Evolutionary conservation across 805 yeast species (phyloP).

Genomic region (Starmerella floricola): DNA sequence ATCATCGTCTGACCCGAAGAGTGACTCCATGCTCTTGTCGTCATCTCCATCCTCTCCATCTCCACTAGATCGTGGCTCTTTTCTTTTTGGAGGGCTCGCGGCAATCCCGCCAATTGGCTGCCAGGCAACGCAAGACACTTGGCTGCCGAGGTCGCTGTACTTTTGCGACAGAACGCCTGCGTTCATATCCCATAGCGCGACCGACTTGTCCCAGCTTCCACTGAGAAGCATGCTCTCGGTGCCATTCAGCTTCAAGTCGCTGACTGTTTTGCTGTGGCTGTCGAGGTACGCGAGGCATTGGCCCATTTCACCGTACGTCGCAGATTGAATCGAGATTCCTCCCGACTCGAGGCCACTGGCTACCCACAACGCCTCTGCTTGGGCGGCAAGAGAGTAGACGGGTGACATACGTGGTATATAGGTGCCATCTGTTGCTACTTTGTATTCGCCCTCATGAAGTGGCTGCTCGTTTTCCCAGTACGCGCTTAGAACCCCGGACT

Average conservation of each 20-base stretch:
- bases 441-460: conserved; percentile 35
- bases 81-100: conserved; percentile 11
- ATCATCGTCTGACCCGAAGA: conserved; percentile 49
- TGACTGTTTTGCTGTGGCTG: conserved; percentile 62
- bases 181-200: conserved; percentile 76
- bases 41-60: conserved; percentile 19
- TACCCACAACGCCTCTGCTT: conserved; percentile 72
- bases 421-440: conserved; percentile 29
- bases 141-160: conserved; percentile 56
- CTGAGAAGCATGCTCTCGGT: conserved; percentile 55
- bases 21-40: conserved; percentile 35
- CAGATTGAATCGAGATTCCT: conserved; percentile 74
- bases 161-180: conserved; percentile 45
- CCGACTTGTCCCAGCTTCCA: conserved; percentile 82
- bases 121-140: conserved; percentile 61
- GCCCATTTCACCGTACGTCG: conserved; percentile 68
- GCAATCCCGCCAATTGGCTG: conserved; percentile 25
- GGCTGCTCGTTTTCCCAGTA: conserved; percentile 98
- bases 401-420: conserved; percentile 49
- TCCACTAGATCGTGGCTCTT: conserved; percentile 10
- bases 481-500: conserved; percentile 69
- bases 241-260: conserved; percentile 51
- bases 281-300: conserved; percentile 62
- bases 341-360: conserved; percentile 67
- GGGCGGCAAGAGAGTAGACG: conserved; percentile 76